Evolutionary conservation across 768 basidiomycete genomes (phyloP).

Genomic region (Austroboletus festivus): DNA sequence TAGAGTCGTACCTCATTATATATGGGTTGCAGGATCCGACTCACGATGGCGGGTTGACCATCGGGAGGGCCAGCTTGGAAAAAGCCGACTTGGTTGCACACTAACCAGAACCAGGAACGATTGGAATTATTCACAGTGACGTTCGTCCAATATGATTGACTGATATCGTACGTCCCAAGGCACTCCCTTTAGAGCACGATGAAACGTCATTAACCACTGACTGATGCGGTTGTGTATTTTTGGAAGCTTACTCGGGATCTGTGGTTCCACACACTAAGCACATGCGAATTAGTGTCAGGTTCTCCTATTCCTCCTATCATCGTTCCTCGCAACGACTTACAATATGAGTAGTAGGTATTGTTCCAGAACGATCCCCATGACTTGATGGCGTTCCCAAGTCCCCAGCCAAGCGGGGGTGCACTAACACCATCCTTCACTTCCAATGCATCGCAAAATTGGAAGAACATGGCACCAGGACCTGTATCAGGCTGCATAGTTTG

Average conservation of each 20-base stretch:
- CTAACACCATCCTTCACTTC: slow-evolving; percentile 38
- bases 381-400: slow-evolving; percentile 54
- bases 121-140: slow-evolving; percentile 50
- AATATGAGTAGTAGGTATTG: slow-evolving; percentile 39
- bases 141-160: slow-evolving; percentile 47
- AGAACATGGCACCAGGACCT: slow-evolving; percentile 39
- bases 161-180: slow-evolving; percentile 41
- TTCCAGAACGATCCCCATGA: slow-evolving; percentile 64
- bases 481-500: slow-evolving; percentile 53
- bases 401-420: slow-evolving; percentile 54
- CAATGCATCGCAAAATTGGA: slow-evolving; percentile 39
- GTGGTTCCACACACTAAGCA: slow-evolving; percentile 48
- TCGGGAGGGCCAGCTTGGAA: slow-evolving; percentile 38
- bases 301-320: not conserved
- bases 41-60: slow-evolving; percentile 33
- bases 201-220: too few species aligned
- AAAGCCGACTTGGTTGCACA: slow-evolving; percentile 70
- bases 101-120: slow-evolving; percentile 73
- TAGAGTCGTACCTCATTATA: slow-evolving; percentile 25
- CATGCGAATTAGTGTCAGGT: not conserved
- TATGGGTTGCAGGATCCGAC: slow-evolving; percentile 30
- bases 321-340: slow-evolving; percentile 36
- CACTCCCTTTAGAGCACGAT: slow-evolving; percentile 32
- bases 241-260: slow-evolving; percentile 48
- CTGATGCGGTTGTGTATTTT: too few species aligned